Evolutionary conservation across 2,329 filamentous ascomycete species (phyloP).

Genomic region (Diplodia sapinea): DNA sequence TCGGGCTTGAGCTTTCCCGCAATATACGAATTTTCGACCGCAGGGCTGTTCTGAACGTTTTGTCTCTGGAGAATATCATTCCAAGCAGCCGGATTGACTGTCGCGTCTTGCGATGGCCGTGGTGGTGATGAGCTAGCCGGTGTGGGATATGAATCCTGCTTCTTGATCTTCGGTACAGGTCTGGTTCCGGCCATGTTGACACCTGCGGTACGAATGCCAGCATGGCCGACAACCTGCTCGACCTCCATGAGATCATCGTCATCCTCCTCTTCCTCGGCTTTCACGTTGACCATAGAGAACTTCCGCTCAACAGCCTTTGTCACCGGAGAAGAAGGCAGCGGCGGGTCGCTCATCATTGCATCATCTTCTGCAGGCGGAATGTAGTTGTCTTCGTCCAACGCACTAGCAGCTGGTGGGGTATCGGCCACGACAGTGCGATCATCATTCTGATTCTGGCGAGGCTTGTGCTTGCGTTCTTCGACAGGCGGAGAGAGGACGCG

Average conservation of each 20-base stretch:
- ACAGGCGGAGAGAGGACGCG: conserved; percentile 79
- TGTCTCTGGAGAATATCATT: conserved; percentile 84
- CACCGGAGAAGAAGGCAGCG: conserved; percentile 81
- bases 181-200: conserved; percentile 86
- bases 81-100: conserved; percentile 83
- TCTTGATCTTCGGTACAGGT: conserved; percentile 75
- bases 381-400: conserved; percentile 63
- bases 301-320: conserved; percentile 79
- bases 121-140: conserved; percentile 79
- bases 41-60: conserved; percentile 80
- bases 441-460: conserved; percentile 37
- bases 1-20: conserved; percentile 83
- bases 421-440: conserved; percentile 54
- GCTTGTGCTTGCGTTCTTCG: conserved; percentile 50
- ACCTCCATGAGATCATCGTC: conserved; percentile 81
- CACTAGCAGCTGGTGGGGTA: conserved; percentile 46
- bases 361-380: conserved; percentile 64
- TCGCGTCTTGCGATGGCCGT: conserved; percentile 60
- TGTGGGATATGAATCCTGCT: conserved; percentile 67
- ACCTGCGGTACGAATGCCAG: conserved; percentile 67
- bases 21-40: conserved; percentile 63
- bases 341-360: conserved; percentile 82
- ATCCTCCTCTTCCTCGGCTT: conserved; percentile 72
- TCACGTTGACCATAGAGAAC: conserved; percentile 56
- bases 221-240: conserved; percentile 71